Evolutionary conservation across 805 yeast species (phyloP), one percentile per base, ranked within the genome.

Genomic region (Ascoidea asiatica): DNA sequence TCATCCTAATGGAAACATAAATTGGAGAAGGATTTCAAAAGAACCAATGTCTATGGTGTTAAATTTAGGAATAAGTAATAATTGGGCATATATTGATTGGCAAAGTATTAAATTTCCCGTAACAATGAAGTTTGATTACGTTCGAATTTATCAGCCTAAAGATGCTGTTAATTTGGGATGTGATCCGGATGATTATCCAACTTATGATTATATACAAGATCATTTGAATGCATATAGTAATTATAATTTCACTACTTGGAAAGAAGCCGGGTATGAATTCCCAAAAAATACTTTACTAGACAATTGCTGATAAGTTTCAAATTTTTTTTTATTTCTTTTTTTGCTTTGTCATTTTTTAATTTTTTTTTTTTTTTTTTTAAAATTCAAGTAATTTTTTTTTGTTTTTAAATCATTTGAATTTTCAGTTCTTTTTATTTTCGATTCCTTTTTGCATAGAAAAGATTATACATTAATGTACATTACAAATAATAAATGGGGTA

Each of bases 21-120:
- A 65, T 15, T 66, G 68, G 69, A 64, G 77, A 51, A 55, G 61
- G 37, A 54, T 72, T 5, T 59, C 73, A 4, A 67, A 66, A 51
- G 77, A 72, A 49, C 77, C 77, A 43, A 71, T 72, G 76, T 56
- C 72, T 2, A 55, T 72, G 17, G 54, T 72, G 43, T 52, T 72
- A 60, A 72, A 72, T 50, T 56, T 72, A 52, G 77, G 77, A 56
- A 50, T 72, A 33, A 70, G 75, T 8, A 67, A 64, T 43, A 67
- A 61, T 44, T 72, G 77, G 77, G 70, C 74, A 2, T 63, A 65
- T 50, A 70, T 72, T 36, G 70, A 72, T 50, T 72, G 75, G 75
- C 59, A 65, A 4, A 53, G 65, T 13, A 52, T 72, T 21, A 46
- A 53, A 4, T 72, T 72, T 56, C 77, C 77, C 2, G 52, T 59